A percentile compares a stretch with the other conserved stretches of the same genome.
Evolutionary conservation across 2,329 filamentous ascomycete species (phyloP).

Genomic region (Fusarium succisae): DNA sequence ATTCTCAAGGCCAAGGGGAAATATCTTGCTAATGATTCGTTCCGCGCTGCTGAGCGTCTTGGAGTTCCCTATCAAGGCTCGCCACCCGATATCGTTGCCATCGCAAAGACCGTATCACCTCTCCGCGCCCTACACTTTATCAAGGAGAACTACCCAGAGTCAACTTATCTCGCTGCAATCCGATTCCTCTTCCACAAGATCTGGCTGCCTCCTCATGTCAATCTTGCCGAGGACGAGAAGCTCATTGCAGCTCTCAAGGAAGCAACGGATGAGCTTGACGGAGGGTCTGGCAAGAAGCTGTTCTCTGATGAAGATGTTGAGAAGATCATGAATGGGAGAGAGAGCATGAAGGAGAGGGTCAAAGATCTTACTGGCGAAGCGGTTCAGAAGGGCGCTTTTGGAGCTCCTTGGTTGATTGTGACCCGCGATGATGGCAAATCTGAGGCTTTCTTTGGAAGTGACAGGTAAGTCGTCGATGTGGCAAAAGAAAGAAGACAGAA

Average conservation of each 20-base stretch:
- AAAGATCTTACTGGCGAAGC: constrained; percentile 68
- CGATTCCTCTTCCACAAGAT: constrained; percentile 66
- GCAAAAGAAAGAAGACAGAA: too few relatives aligned
- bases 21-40: constrained; percentile 59
- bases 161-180: constrained; percentile 63
- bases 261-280: constrained; percentile 42
- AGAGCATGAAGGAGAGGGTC: constrained; percentile 57
- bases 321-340: constrained; percentile 63
- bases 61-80: constrained; percentile 49
- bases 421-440: constrained; percentile 64
- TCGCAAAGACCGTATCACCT: constrained; percentile 60
- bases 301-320: constrained; percentile 64
- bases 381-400: constrained; percentile 75
- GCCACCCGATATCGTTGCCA: constrained; percentile 56
- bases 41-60: constrained; percentile 51
- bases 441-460: constrained; percentile 82
- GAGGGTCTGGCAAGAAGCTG: constrained; percentile 42
- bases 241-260: constrained; percentile 53
- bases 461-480: constrained; percentile 56
- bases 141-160: constrained; percentile 63
- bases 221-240: constrained; percentile 68
- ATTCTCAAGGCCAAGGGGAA: constrained; percentile 71
- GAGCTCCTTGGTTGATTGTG: constrained; percentile 80
- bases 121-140: constrained; percentile 74
- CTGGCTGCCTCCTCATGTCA: constrained; percentile 67